phyloP scores from a whole-genome alignment of 768 basidiomycete genomes.

The Mycena venus region DNA sequence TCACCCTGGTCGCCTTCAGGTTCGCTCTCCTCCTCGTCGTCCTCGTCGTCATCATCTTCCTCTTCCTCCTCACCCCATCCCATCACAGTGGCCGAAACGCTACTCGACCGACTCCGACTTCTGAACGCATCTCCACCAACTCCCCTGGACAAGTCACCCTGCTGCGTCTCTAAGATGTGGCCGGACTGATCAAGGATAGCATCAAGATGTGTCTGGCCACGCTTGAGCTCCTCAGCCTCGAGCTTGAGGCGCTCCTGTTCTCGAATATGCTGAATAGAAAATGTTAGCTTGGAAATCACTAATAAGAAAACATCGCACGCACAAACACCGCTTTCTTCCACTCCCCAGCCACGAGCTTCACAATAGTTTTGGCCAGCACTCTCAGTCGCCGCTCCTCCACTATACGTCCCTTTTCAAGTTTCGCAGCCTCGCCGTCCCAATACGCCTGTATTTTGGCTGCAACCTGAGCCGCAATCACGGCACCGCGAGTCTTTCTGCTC shows the following conservation, averaged over 20 bases:
- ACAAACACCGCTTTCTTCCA: conserved; percentile 93
- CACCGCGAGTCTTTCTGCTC: conserved; percentile 47
- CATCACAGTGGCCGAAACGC: conserved; percentile 51
- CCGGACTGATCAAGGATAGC: conserved; percentile 92
- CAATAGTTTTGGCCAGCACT: conserved; percentile 77
- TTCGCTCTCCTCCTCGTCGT: conserved; percentile 43
- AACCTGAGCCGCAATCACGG: conserved; percentile 65
- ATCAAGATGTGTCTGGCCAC: conserved; percentile 89
- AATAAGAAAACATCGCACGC: conserved; percentile 48
- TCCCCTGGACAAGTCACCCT: conserved; percentile 71
- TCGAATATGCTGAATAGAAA: conserved; percentile 71
- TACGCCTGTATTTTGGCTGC: conserved; percentile 77
- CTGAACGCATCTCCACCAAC: conserved; percentile 43
- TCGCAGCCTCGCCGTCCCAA: conserved; percentile 78
- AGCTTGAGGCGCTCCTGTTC: conserved; percentile 72
- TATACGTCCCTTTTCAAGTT: conserved; percentile 68
- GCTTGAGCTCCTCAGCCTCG: conserved; percentile 83
- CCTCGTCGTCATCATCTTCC: no score
- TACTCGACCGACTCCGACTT: conserved; percentile 70
- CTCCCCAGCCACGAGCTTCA: conserved; percentile 77
- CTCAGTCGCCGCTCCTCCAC: conserved; percentile 79
- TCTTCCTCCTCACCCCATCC: conserved; percentile 57
- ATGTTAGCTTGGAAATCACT: neutral
- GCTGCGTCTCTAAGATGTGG: conserved; percentile 87
- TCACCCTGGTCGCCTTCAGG: conserved; percentile 49